Evolutionary conservation across 2,329 filamentous ascomycete species (phyloP).

Genomic region (Penicillium sp.): DNA sequence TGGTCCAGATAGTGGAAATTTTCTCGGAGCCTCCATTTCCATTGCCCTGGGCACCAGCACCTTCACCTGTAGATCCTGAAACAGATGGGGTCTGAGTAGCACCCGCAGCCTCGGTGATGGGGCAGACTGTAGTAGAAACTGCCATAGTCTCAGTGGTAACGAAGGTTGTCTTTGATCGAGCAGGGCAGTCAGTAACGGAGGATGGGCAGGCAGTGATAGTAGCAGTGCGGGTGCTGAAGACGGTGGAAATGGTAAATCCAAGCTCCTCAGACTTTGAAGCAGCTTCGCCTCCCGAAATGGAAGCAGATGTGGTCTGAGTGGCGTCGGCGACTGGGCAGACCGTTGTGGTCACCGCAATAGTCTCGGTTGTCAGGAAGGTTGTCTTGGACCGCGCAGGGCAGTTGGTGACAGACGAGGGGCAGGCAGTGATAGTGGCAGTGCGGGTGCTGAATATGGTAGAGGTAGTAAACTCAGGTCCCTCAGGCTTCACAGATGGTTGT

Average conservation of each 20-base stretch:
- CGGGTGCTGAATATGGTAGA: slow-evolving; percentile 26
- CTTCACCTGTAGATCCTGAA: not conserved
- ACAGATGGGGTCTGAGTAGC: not conserved
- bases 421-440: slow-evolving; percentile 27
- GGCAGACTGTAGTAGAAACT: not conserved
- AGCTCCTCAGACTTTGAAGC: not conserved
- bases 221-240: not conserved
- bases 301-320: not conserved
- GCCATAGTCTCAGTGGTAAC: not conserved
- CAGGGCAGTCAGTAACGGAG: not conserved
- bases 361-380: slow-evolving; percentile 22
- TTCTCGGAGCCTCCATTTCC: not conserved
- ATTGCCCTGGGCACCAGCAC: not conserved
- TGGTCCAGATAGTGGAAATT: slow-evolving; percentile 25
- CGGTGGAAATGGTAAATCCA: not conserved
- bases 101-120: not conserved
- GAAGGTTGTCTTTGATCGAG: not conserved
- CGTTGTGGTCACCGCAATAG: slow-evolving; percentile 23
- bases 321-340: slow-evolving; percentile 21
- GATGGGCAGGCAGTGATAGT: not conserved
- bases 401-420: slow-evolving; percentile 26
- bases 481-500: not conserved
- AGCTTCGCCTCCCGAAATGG: not conserved
- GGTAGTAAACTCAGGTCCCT: slow-evolving; percentile 10
- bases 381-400: slow-evolving; percentile 24